Percentiles rank a stretch among this genome's conserved stretches.
These are phyloP conservation scores for Hypericum androsaemum DNA, from an alignment of 345 rosid genomes.

Conservation along the genomic window DNA sequence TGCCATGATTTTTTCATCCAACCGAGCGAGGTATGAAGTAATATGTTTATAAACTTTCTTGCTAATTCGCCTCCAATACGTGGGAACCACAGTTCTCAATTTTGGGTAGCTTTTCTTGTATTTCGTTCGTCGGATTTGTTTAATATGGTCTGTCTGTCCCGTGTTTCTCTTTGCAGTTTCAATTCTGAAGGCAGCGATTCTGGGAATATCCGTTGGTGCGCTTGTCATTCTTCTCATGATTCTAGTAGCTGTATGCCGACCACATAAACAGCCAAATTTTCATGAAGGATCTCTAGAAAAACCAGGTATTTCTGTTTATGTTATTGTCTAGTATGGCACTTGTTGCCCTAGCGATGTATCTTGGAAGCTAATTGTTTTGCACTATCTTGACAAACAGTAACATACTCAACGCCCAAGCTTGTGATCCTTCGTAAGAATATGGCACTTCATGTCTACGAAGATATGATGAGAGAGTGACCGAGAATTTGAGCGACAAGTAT, in stretches of 20 bases:
- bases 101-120: no score
- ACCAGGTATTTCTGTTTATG: conserved; percentile 42
- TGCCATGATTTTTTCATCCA: conserved; percentile 49
- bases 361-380: conserved; percentile 5
- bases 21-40: conserved; percentile 51
- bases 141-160: no score
- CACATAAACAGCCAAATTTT: conserved; percentile 51
- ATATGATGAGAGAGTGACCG: conserved; percentile 98
- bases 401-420: conserved; percentile 63
- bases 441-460: conserved; percentile 95
- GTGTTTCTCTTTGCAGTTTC: conserved; percentile 33
- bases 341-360: no score
- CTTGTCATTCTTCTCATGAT: conserved; percentile 83
- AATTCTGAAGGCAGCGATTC: conserved; percentile 81
- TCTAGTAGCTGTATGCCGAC: conserved; percentile 64
- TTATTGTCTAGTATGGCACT: no score
- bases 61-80: neutral
- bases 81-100: no score
- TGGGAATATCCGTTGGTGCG: conserved; percentile 80
- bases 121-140: no score
- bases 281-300: conserved; percentile 72
- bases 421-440: conserved; percentile 93
- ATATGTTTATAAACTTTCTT: neutral
- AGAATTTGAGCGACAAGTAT: conserved; percentile 84
- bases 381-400: conserved; percentile 34